Percentiles rank a stretch among this genome's conserved stretches.
These are phyloP conservation scores for Thelonectria olida DNA, from an alignment of 2,329 filamentous ascomycete genomes.

Conservation along the genomic window DNA sequence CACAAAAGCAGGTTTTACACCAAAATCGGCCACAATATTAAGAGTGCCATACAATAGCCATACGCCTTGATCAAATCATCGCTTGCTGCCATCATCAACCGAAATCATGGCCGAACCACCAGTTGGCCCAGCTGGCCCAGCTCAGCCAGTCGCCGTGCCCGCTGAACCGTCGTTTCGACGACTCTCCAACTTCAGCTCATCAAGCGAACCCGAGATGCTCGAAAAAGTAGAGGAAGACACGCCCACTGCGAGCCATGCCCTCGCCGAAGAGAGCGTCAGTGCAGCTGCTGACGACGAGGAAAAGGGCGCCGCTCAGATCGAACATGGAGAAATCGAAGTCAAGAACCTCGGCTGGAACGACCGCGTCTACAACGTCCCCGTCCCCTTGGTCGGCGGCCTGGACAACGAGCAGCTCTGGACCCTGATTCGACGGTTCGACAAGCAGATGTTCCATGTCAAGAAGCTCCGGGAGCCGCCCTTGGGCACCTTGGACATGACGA, in stretches of 20 bases:
- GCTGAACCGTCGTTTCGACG: constrained; percentile 1
- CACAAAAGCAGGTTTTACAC: background rate
- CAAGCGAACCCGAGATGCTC: constrained; percentile 43
- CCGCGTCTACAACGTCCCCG: background rate
- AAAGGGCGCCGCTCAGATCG: constrained; percentile 56
- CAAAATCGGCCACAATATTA: background rate
- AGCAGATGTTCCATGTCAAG: constrained; percentile 11
- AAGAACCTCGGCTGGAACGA: constrained; percentile 38
- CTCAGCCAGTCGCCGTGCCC: too few relatives aligned
- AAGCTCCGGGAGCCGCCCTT: constrained; percentile 1
- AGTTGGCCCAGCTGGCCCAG: too few relatives aligned
- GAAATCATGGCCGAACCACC: background rate
- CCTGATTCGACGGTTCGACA: constrained; percentile 8
- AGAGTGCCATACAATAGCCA: background rate
- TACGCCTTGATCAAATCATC: background rate
- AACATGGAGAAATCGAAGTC: constrained; percentile 64
- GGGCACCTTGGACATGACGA: constrained; percentile 73
- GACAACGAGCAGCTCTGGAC: constrained; percentile 9
- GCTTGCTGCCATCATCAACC: background rate
- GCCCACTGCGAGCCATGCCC: constrained; percentile 49
- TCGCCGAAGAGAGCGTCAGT: constrained; percentile 44
- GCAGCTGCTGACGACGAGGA: constrained; percentile 46
- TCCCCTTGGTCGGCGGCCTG: constrained; percentile 1
- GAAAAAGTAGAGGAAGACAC: constrained; percentile 38
- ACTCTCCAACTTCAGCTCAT: constrained; percentile 25